A percentile compares a stretch with the other conserved stretches of the same genome.
phyloP scores from a whole-genome alignment of 2,329 filamentous ascomycete species.

The Epichloe amarillans region DNA sequence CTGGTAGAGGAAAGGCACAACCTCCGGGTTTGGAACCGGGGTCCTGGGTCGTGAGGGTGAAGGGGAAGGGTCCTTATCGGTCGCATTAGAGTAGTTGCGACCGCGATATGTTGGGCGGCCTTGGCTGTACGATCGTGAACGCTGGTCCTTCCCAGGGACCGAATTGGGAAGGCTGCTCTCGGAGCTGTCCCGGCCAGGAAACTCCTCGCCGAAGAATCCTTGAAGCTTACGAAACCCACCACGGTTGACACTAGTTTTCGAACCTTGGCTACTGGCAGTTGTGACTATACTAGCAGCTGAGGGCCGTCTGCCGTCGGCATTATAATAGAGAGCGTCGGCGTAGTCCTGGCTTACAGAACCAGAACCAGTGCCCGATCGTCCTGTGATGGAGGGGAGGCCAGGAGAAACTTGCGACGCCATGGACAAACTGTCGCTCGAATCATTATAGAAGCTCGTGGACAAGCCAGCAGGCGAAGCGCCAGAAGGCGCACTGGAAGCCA shows the following conservation, averaged over 20 bases:
- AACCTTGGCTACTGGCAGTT: conserved; percentile 73
- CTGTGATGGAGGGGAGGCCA: conserved; percentile 42
- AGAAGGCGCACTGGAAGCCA: conserved; percentile 29
- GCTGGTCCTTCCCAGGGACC: conserved; percentile 40
- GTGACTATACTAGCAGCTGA: conserved; percentile 73
- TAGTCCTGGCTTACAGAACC: conserved; percentile 35
- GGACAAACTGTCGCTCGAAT: conserved; percentile 59
- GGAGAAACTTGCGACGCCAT: conserved; percentile 55
- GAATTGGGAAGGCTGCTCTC: conserved; percentile 50
- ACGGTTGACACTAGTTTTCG: conserved; percentile 56
- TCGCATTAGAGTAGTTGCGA: conserved; percentile 68
- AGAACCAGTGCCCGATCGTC: conserved; percentile 16
- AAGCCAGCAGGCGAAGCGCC: conserved; percentile 23
- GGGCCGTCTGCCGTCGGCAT: conserved; percentile 60
- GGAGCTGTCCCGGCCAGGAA: conserved; percentile 58
- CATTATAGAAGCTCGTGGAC: conserved; percentile 55
- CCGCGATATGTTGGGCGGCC: conserved; percentile 47
- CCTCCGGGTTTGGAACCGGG: conserved; percentile 79
- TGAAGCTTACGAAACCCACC: conserved; percentile 72
- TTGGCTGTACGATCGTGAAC: conserved; percentile 50
- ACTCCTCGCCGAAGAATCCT: conserved; percentile 87
- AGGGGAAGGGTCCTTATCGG: conserved; percentile 64
- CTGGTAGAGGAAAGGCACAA: conserved; percentile 96
- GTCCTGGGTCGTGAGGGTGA: conserved; percentile 66
- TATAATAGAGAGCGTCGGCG: conserved; percentile 44